Conservation (phyloP, 345 rosid species). For the Populus pruinosa region DNA sequence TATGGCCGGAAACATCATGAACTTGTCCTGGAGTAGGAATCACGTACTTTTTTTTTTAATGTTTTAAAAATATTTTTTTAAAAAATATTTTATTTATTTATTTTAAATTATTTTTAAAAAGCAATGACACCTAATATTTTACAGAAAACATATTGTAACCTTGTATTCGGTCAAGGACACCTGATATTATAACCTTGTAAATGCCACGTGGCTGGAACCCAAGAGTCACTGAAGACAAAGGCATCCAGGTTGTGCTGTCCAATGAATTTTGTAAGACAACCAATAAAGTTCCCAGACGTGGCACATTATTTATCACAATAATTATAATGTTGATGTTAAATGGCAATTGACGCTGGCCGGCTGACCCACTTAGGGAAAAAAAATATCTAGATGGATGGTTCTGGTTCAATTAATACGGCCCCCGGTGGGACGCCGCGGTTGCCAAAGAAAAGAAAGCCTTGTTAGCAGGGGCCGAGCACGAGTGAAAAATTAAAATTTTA, state of each 20-base stretch:
- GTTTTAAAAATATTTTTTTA: too few relatives aligned
- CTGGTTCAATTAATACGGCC: not conserved
- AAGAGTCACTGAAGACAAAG: not conserved
- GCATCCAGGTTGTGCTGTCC: too few relatives aligned
- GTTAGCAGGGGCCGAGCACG: too few relatives aligned
- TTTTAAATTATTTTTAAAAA: too few relatives aligned
- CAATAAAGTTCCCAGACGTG: not conserved
- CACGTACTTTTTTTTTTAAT: too few relatives aligned
- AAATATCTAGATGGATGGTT: not conserved
- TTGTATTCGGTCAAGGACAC: too few relatives aligned
- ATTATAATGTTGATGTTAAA: not conserved
- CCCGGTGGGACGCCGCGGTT: slow-evolving; percentile 4
- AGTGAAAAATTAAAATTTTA: too few relatives aligned
- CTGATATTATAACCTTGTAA: too few relatives aligned
- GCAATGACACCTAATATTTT: not conserved
- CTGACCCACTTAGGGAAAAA: not conserved
- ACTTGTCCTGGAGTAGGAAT: slow-evolving; percentile 9
- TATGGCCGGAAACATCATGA: not conserved
- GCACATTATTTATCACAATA: not conserved
- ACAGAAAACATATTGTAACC: too few relatives aligned
- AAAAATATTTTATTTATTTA: too few relatives aligned
- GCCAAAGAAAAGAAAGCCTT: not conserved
- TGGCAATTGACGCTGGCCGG: not conserved
- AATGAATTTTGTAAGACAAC: not conserved
- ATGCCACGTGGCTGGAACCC: slow-evolving; percentile 3